These are phyloP conservation scores for Calonectria honghensis DNA, from an alignment of 2,329 filamentous ascomycete genomes.

Conservation along the genomic window DNA sequence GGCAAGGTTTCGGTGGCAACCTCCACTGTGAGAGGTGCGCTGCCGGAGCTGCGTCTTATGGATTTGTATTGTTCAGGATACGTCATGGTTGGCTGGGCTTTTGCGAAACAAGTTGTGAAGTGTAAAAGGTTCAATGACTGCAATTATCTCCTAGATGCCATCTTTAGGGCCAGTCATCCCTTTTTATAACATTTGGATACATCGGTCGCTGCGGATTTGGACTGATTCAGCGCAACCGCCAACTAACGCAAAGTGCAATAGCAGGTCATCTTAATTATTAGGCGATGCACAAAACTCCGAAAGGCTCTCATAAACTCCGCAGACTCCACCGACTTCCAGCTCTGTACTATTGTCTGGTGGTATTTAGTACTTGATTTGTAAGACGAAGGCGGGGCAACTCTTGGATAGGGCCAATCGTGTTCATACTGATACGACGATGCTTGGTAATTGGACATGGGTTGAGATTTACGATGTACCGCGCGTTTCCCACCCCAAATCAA, in stretches of 20 bases:
- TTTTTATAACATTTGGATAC: neutral
- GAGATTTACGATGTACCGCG: neutral
- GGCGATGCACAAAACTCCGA: neutral
- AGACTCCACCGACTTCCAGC: neutral
- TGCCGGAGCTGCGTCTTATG: constrained; percentile 7
- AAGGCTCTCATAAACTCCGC: neutral
- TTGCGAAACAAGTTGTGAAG: neutral
- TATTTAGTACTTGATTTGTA: neutral
- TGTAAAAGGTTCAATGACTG: too few relatives aligned
- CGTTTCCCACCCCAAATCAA: neutral
- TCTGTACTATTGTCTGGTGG: neutral
- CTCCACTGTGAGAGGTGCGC: neutral
- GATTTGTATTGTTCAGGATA: constrained; percentile 4
- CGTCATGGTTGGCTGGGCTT: neutral
- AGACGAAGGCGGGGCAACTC: neutral
- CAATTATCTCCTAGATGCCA: neutral
- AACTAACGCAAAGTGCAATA: neutral
- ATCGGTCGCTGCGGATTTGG: neutral
- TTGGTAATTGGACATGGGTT: neutral
- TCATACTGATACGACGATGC: neutral
- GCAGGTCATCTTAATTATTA: neutral
- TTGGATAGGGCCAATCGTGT: neutral
- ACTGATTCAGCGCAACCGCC: too few relatives aligned
- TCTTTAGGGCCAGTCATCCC: neutral
- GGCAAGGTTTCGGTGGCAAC: constrained; percentile 12